These are phyloP conservation scores for Podospora didyma DNA, from an alignment of 495 filamentous ascomycete genomes.

Conservation along the genomic window DNA sequence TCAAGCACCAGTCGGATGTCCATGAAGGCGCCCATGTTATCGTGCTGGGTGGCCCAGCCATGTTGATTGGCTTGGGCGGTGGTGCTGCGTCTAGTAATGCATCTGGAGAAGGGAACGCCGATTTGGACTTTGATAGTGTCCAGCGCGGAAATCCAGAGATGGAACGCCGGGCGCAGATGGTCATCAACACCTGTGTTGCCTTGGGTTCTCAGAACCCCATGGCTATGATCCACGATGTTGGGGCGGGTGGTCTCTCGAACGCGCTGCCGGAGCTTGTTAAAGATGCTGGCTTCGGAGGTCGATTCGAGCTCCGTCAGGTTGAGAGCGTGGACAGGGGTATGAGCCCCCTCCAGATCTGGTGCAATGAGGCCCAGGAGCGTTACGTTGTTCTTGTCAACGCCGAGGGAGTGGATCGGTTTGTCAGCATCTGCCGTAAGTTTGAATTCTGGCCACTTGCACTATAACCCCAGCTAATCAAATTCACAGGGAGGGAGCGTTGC, in stretches of 20 bases:
- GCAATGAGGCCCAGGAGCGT: slow-evolving; percentile 92
- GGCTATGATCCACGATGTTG: slow-evolving; percentile 94
- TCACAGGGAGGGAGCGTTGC: slow-evolving; percentile 70
- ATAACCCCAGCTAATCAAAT: slow-evolving; percentile 1
- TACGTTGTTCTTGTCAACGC: slow-evolving; percentile 83
- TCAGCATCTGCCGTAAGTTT: slow-evolving; percentile 64
- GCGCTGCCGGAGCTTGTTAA: slow-evolving; percentile 83
- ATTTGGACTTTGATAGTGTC: slow-evolving; percentile 93
- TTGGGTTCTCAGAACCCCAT: slow-evolving; percentile 84
- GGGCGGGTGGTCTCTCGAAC: slow-evolving; percentile 91
- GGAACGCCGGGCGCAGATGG: slow-evolving; percentile 90
- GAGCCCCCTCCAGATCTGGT: slow-evolving; percentile 96
- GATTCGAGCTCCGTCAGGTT: slow-evolving; percentile 86
- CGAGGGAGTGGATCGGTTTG: slow-evolving; percentile 77
- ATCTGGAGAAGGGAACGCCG: slow-evolving; percentile 81
- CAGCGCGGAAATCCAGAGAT: slow-evolving; percentile 94
- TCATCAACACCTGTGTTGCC: slow-evolving; percentile 88
- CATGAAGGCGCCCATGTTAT: slow-evolving; percentile 80
- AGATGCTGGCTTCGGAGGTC: slow-evolving; percentile 82
- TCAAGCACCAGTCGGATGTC: slow-evolving; percentile 75
- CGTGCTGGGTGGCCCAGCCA: slow-evolving; percentile 90
- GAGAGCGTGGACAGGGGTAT: slow-evolving; percentile 86
- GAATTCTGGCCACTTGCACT: background rate
- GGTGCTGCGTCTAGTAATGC: slow-evolving; percentile 90
- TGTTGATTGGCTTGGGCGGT: slow-evolving; percentile 94